Percentiles rank a stretch among this genome's conserved stretches.
phyloP scores from a whole-genome alignment of 805 yeast species.

The Kazachstania taianensis region DNA sequence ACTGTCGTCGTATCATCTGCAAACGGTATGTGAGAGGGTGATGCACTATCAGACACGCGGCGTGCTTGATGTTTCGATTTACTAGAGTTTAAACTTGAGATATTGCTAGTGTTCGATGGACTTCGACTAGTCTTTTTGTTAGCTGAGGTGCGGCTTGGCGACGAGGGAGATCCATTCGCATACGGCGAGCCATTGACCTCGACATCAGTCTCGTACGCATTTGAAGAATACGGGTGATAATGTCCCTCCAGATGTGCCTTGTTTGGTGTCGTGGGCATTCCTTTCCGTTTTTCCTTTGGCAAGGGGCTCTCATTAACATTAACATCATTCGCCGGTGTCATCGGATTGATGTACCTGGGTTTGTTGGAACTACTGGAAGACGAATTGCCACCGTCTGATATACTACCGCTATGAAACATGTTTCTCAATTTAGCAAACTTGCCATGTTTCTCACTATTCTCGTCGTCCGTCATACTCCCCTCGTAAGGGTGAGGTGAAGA shows the following conservation, averaged over 20 bases:
- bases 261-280: conserved; percentile 1
- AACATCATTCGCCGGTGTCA: conserved; percentile 4
- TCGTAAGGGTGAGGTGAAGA: background rate
- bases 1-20: no score
- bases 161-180: background rate
- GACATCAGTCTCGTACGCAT: background rate
- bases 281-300: background rate
- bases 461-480: conserved; percentile 1
- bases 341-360: conserved; percentile 4
- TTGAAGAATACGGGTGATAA: conserved; percentile 9
- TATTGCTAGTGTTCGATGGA: conserved; percentile 3
- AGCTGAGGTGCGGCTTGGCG: background rate
- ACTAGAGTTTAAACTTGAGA: background rate
- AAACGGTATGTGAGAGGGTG: no score
- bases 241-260: conserved; percentile 10
- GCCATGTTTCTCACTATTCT: conserved; percentile 1
- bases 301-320: background rate
- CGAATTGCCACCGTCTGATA: background rate
- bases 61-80: no score
- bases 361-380: background rate
- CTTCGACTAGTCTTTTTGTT: background rate
- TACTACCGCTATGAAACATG: conserved; percentile 10
- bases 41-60: no score
- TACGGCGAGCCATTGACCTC: background rate
- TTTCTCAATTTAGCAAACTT: conserved; percentile 16